Evolutionary conservation across 352 stramenopile species (phyloP), one percentile per base, ranked within the genome.

Genomic region (Phytophthora hibernalis): DNA sequence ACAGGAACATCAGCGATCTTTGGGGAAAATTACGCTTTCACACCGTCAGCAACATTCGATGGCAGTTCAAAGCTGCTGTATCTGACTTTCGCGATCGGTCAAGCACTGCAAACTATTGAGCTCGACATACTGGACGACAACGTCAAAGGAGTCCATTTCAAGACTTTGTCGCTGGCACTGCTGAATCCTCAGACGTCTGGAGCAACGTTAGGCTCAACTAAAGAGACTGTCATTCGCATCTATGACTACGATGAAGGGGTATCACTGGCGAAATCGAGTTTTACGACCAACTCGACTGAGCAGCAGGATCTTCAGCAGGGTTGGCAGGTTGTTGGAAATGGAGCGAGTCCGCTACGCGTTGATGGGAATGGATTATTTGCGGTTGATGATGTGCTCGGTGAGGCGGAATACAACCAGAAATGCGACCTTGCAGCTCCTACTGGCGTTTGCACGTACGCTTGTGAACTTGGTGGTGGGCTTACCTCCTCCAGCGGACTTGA

Each of bases 361-460:
- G 83, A 90, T 58, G 59, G 44, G 6, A 92, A 77, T 16, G 85
- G 83, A 0, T 40, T 87, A 5, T 92, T 89, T 50, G 77, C 77
- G 0, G 70, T 90, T 7, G 85, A 93, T 40, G 74, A 83, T 5
- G 61, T 90, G 10, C 61, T 91, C 31, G 83, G 79, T 15, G 73
- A 87, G 16, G 65, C 56, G 4, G 85, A 93, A 57, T 93, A 93
- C 62, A 62, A 93, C 49, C 62, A 91, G 16, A 72, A 78, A 33
- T 92, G 85, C 24, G 85, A 93, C 48, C 44, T 87, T 4, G 85
- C 80, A 24, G 68, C 81, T 0, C 82, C 85, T 5, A 87, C 67
- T 33, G 79, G 79, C 3, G 66, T 71, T 24, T 93, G 85, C 54
- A 48, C 43, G 4, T 90, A 81, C 49, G 55, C 73, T 4, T 93